Evolutionary conservation across 139 green algal species (phyloP), one percentile per base, ranked within the genome.

Genomic region (Haematococcus sp.): DNA sequence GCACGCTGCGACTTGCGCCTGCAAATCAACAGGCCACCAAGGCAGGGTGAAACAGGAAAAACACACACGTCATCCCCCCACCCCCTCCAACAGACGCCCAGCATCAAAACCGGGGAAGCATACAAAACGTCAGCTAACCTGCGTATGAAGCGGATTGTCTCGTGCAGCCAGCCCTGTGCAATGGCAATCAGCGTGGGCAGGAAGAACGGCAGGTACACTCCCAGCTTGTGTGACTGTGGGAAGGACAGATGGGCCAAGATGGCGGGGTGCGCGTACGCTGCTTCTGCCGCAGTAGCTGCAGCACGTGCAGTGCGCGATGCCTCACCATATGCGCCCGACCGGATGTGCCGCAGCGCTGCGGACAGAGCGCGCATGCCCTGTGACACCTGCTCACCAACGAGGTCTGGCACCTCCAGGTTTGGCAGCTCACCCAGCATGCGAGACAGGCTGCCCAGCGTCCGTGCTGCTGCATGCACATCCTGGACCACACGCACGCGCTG

Each of bases 231-330:
- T 43, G 81, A 80, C 13, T 80, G 70, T 3, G 86, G 86, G 55
- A 85, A 91, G 68, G 80, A 86, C 49, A 87, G 58, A 70, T 85
- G 80, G 7, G 86, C 72, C 27, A 91, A 71, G 4, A 91, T 78
- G 28, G 83, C 76, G 0, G 83, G 86, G 71, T 91, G 83, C 23
- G 79, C 81, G 67, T 87, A 89, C 1, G 86, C 86, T 19, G 77
- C 78, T 27, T 88, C 83, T 33, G 66, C 66, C 7, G 71, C 51
- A 15, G 70, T 63, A 32, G 59, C 58, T 44, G 78, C 75, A 20
- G 52, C 34, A 11, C 63, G 32, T 1, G 75, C 59, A 3, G 65
- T 49, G 11, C 46, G 33, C 1, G 30, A 59, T 7, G 81, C 81
- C 15, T 27, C 65, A 20, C 32, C 54, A 19, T 80, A 72, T 20